Evolutionary conservation across 306 rosid species (phyloP).

Genomic region (Delonix regia): DNA sequence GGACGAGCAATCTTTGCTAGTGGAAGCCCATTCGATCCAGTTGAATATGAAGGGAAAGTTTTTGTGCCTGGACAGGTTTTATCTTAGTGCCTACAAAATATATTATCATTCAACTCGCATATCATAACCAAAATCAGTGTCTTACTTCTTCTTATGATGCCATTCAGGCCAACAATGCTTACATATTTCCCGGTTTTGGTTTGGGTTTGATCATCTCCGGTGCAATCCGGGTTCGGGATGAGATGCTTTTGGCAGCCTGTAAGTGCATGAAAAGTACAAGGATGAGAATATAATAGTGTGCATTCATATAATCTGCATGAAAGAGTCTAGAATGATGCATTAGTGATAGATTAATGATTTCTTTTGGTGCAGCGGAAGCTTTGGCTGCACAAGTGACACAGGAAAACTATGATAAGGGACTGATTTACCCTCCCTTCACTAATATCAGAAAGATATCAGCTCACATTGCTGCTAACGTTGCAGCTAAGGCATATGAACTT

Average conservation of each 20-base stretch:
- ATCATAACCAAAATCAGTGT: background rate
- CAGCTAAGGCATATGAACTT: slow-evolving; percentile 87
- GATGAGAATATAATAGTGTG: background rate
- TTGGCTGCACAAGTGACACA: slow-evolving; percentile 76
- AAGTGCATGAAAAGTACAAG: slow-evolving; percentile 43
- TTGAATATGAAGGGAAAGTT: slow-evolving; percentile 66
- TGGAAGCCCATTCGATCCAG: slow-evolving; percentile 94
- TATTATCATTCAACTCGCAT: slow-evolving; percentile 29
- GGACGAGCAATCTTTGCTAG: slow-evolving; percentile 91
- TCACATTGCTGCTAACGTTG: slow-evolving; percentile 87
- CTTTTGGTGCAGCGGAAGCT: slow-evolving; percentile 78
- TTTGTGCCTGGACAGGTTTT: slow-evolving; percentile 95
- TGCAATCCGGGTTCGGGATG: slow-evolving; percentile 89
- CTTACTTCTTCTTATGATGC: slow-evolving; percentile 43
- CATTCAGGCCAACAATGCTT: slow-evolving; percentile 93
- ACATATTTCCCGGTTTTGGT: slow-evolving; percentile 95
- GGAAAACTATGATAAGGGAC: slow-evolving; percentile 79
- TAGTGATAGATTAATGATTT: background rate
- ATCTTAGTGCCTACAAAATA: background rate
- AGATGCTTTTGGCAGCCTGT: slow-evolving; percentile 99
- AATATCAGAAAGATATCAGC: slow-evolving; percentile 96
- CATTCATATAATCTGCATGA: background rate
- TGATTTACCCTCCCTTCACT: slow-evolving; percentile 98
- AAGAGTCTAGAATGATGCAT: background rate
- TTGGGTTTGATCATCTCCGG: slow-evolving; percentile 96